These are phyloP conservation scores for Backusella psychrophila DNA, from an alignment of 192 early-diverging fungal species.

Conservation along the genomic window DNA sequence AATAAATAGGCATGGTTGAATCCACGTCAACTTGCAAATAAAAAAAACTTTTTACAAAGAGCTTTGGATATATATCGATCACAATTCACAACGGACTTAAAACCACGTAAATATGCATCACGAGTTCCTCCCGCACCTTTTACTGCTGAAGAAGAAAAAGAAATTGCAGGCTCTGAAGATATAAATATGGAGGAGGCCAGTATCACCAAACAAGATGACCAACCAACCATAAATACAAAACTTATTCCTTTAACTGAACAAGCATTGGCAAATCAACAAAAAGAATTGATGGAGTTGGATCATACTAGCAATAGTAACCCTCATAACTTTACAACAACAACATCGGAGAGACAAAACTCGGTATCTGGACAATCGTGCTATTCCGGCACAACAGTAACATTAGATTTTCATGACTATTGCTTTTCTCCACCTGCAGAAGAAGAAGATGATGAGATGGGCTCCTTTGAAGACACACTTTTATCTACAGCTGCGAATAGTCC, in stretches of 20 bases:
- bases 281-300: background rate
- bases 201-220: background rate
- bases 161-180: background rate
- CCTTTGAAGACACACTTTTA: background rate
- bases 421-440: slow-evolving; percentile 30
- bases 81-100: slow-evolving; percentile 20
- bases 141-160: background rate
- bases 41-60: slow-evolving; percentile 18
- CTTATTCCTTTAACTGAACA: background rate
- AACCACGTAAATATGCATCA: slow-evolving; percentile 18
- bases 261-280: slow-evolving; percentile 1
- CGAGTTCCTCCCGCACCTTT: slow-evolving; percentile 8
- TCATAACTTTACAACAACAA: background rate
- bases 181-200: background rate
- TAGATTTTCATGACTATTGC: slow-evolving; percentile 25
- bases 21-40: slow-evolving; percentile 16
- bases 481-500: background rate
- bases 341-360: background rate
- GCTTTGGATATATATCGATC: slow-evolving; percentile 11
- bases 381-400: slow-evolving; percentile 15
- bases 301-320: background rate
- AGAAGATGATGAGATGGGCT: background rate
- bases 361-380: slow-evolving; percentile 4
- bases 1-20: slow-evolving; percentile 26
- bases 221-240: background rate